Evolutionary conservation across 345 rosid genomes (phyloP).

Genomic region (Hypericum perforatum): DNA sequence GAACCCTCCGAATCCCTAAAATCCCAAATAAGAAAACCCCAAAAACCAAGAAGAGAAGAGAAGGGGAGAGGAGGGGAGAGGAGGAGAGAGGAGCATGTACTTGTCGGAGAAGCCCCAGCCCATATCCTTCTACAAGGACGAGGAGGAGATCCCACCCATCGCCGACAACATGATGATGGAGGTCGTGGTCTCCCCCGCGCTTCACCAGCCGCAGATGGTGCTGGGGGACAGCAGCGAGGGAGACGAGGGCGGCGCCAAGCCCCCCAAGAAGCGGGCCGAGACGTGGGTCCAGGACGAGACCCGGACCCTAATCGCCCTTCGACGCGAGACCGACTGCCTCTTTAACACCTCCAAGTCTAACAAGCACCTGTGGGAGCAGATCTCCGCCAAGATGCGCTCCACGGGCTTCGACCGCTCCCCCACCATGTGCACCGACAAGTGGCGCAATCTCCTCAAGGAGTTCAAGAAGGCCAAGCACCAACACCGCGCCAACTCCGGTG

Average conservation of each 20-base stretch:
- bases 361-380: conserved; percentile 95
- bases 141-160: conserved; percentile 19
- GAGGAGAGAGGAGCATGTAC: conserved; percentile 35
- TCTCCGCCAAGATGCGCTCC: conserved; percentile 80
- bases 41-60: too few relatives aligned
- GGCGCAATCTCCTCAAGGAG: conserved; percentile 97
- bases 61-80: too few relatives aligned
- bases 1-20: too few relatives aligned
- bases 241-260: conserved; percentile 67
- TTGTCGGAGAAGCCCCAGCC: conserved; percentile 76
- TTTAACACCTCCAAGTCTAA: conserved; percentile 97
- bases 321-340: conserved; percentile 81
- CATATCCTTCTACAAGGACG: conserved; percentile 68
- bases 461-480: conserved; percentile 87
- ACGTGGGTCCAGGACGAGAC: conserved; percentile 99
- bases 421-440: conserved; percentile 97
- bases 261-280: conserved; percentile 96
- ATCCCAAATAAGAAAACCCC: too few relatives aligned
- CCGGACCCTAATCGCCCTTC: conserved; percentile 56
- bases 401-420: conserved; percentile 97
- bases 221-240: conserved; percentile 75
- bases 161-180: conserved; percentile 72
- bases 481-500: conserved; percentile 39
- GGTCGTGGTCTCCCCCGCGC: conserved; percentile 42
- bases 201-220: conserved; percentile 42